A percentile compares a stretch with the other conserved stretches of the same genome.
Evolutionary conservation across 176 grass and related monocot genomes (phyloP).

Genomic region (Juncus effusus): DNA sequence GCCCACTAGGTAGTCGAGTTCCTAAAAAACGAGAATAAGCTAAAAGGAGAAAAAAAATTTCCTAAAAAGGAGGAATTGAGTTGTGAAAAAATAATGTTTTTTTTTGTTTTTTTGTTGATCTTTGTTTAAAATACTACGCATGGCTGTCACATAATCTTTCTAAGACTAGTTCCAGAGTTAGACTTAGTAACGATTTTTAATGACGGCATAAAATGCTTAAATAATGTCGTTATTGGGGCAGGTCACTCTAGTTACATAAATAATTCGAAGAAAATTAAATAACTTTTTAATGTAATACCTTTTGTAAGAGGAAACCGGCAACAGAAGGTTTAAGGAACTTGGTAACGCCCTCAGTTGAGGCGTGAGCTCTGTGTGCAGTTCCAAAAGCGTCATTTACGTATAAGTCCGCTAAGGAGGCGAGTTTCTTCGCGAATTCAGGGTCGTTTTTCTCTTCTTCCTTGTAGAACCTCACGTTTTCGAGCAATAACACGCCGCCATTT

Average conservation of each 20-base stretch:
- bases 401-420: constrained; percentile 41
- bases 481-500: constrained; percentile 41
- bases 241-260: too few species aligned
- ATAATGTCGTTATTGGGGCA: too few species aligned
- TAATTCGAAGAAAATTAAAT: neutral
- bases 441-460: constrained; percentile 57
- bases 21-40: too few species aligned
- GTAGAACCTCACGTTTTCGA: constrained; percentile 48
- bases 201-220: too few species aligned
- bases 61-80: too few species aligned
- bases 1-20: constrained; percentile 46
- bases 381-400: constrained; percentile 55
- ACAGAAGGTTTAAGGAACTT: constrained; percentile 44
- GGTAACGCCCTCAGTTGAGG: constrained; percentile 45
- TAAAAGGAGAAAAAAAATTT: too few species aligned
- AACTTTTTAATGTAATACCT: constrained; percentile 19
- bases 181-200: too few species aligned
- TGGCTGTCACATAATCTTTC: too few species aligned
- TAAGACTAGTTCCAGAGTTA: too few species aligned
- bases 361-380: constrained; percentile 48
- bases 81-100: too few species aligned
- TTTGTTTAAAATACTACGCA: too few species aligned
- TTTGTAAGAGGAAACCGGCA: constrained; percentile 48
- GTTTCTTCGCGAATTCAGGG: constrained; percentile 46
- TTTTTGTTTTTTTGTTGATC: too few species aligned